phyloP scores from a whole-genome alignment of 2,329 filamentous ascomycete genomes.

The Neospermospora avenae region DNA sequence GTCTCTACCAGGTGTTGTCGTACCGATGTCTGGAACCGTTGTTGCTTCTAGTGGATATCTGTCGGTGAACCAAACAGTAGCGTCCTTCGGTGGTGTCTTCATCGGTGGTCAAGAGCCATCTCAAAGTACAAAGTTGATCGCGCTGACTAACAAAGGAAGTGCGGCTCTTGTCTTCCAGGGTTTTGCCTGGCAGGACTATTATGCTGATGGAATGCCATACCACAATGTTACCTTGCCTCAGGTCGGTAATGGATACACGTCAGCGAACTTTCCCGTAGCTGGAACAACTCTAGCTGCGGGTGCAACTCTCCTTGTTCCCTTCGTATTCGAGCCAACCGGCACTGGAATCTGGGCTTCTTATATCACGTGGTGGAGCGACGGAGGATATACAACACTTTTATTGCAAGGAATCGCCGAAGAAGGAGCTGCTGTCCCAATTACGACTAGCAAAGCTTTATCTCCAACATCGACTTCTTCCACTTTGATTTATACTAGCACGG shows the following conservation, averaged over 20 bases:
- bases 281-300: background rate
- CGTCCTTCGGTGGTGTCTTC: slow-evolving; percentile 1
- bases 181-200: slow-evolving; percentile 9
- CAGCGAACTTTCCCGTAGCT: background rate
- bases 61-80: slow-evolving; percentile 3
- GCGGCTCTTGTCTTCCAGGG: background rate
- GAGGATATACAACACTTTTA: slow-evolving; percentile 5
- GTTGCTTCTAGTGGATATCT: slow-evolving; percentile 6
- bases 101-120: slow-evolving; percentile 3
- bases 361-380: slow-evolving; percentile 7
- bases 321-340: slow-evolving; percentile 1
- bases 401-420: slow-evolving; percentile 3
- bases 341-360: slow-evolving; percentile 8
- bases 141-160: background rate
- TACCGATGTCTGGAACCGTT: slow-evolving; percentile 1
- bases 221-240: slow-evolving; percentile 3
- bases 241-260: background rate
- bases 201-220: slow-evolving; percentile 3
- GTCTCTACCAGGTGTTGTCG: slow-evolving; percentile 1
- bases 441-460: background rate
- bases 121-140: background rate
- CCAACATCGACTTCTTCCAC: background rate
- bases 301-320: background rate
- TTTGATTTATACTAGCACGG: background rate
- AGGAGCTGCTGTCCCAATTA: background rate